These are phyloP conservation scores for Davidsoniella neocaledoniae DNA, from an alignment of 2,329 filamentous ascomycete genomes.

Conservation along the genomic window DNA sequence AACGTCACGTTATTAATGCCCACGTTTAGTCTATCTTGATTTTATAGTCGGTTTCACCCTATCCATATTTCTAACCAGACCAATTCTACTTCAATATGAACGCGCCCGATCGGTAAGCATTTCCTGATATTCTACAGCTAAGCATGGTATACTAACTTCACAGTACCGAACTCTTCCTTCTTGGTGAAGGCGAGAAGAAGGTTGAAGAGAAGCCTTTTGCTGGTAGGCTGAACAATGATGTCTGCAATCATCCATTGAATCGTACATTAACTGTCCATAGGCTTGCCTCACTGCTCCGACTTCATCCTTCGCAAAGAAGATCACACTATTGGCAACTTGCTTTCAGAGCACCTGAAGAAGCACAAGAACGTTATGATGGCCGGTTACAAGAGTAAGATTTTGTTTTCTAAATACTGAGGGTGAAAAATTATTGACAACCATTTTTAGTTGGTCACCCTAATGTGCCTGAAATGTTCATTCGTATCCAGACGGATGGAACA, in stretches of 20 bases:
- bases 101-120: constrained; percentile 36
- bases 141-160: constrained; percentile 14
- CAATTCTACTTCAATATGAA: constrained; percentile 27
- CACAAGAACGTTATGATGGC: constrained; percentile 75
- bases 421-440: constrained; percentile 7
- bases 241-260: neutral
- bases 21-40: too few species aligned
- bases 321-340: constrained; percentile 82
- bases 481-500: constrained; percentile 80
- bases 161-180: constrained; percentile 88
- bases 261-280: constrained; percentile 25
- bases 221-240: constrained; percentile 33
- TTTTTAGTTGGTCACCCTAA: constrained; percentile 39
- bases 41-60: too few species aligned
- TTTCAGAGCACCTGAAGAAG: constrained; percentile 71
- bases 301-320: constrained; percentile 96
- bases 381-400: constrained; percentile 62
- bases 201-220: constrained; percentile 78
- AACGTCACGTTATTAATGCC: too few species aligned
- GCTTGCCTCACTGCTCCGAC: constrained; percentile 85
- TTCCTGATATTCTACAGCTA: constrained; percentile 16
- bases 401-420: neutral
- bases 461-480: constrained; percentile 47
- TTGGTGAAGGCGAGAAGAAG: constrained; percentile 81
- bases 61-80: too few species aligned